These are phyloP conservation scores for Aspergillus ochraceoroseus DNA, from an alignment of 2,329 filamentous ascomycete species.

Conservation along the genomic window DNA sequence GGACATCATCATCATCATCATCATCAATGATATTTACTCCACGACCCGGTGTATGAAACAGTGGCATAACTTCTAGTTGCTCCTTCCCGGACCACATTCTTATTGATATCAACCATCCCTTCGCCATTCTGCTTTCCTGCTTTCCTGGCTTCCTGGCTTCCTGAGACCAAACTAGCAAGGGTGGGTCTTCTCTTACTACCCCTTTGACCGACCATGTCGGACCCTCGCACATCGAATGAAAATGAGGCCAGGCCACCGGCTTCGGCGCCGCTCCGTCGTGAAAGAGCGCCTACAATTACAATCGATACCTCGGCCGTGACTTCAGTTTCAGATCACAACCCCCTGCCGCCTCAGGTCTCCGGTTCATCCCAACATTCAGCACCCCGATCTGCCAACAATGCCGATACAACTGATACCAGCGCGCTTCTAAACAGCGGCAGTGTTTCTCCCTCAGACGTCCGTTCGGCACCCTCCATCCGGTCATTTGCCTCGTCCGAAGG, in stretches of 20 bases:
- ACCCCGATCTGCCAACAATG: slow-evolving; percentile 37
- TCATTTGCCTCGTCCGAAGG: slow-evolving; percentile 56
- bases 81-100: slow-evolving; percentile 23
- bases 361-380: slow-evolving; percentile 35
- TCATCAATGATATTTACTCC: too few relatives aligned
- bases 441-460: slow-evolving; percentile 48
- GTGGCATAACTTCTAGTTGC: slow-evolving; percentile 12
- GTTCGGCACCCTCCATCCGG: slow-evolving; percentile 50
- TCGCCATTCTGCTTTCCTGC: slow-evolving; percentile 7
- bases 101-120: slow-evolving; percentile 21
- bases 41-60: slow-evolving; percentile 16
- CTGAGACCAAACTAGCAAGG: slow-evolving; percentile 14
- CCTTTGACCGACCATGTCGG: slow-evolving; percentile 30
- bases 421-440: slow-evolving; percentile 30
- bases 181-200: slow-evolving; percentile 6
- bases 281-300: slow-evolving; percentile 52
- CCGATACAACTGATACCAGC: slow-evolving; percentile 30
- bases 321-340: slow-evolving; percentile 33
- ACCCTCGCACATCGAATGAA: slow-evolving; percentile 23
- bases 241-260: slow-evolving; percentile 26
- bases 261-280: slow-evolving; percentile 37
- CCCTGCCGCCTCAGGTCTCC: slow-evolving; percentile 33
- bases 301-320: slow-evolving; percentile 54
- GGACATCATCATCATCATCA: too few relatives aligned
- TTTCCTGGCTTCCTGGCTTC: not conserved